Evolutionary conservation across 306 rosid species (phyloP), one percentile per base, ranked within the genome.

Genomic region (Potentilla sterilis): DNA sequence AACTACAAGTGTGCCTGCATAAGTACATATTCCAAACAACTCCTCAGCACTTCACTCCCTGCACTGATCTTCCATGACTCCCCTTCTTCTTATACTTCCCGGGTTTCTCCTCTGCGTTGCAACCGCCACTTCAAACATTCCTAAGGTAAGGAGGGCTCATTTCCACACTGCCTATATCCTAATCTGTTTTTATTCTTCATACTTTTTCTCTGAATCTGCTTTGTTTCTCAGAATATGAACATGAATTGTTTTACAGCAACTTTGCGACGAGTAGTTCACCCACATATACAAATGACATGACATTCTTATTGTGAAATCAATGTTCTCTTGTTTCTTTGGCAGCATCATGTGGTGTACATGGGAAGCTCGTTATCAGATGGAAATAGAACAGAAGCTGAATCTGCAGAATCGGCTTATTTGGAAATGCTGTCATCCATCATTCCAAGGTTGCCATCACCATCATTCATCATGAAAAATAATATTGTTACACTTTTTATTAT

Each of bases 281-380:
- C 0, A 9, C 15, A 21, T 57, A 4, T 57, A 34, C 35, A 22
- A 57, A 57, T 57, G 2, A 57, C 34, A 10, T 61, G 9, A 0
- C 21, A 34, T 42, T 43, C 5, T n/a, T 62, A 38, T 1, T 40
- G 51, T 12, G 34, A 57, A 22, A 57, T 22, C 15, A 9, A 40
- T 67, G 34, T 70, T 28, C 28, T 34, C 9, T 22, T 79, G 32
- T 0, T 70, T 46, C 9, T 54, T 5, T 49, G 79, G 81, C 89
- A 94, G 96, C 96, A 80, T 77, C 91, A 90, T 81, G 88, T 95
- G 41, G 90, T 95, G 79, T 95, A 92, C 65, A 87, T 95, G 98
- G 97, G 98, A 85, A 85, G 83, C 75, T 82, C 96, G 64, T 24
- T 84, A 77, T 83, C 88, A 81, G 78, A 81, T 64, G 82, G 66